Conservation (phyloP, 2,329 filamentous ascomycete species). For the Cytospora piceae region DNA sequence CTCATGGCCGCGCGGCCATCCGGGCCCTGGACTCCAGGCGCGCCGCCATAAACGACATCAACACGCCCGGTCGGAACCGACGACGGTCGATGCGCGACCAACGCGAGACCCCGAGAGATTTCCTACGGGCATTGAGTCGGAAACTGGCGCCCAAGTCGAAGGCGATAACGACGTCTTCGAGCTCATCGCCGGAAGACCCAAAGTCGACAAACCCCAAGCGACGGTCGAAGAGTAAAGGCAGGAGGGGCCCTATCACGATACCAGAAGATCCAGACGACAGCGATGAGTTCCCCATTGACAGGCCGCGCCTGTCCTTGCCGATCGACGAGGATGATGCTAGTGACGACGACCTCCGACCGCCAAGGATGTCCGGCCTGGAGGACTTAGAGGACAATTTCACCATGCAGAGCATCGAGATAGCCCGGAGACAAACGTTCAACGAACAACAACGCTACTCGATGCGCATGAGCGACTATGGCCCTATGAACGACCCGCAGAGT, state of each 20-base stretch:
- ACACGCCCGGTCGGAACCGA: slow-evolving; percentile 62
- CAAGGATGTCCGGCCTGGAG: slow-evolving; percentile 58
- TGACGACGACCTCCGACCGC: slow-evolving; percentile 57
- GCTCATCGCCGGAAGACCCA: slow-evolving; percentile 45
- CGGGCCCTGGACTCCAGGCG: slow-evolving; percentile 62
- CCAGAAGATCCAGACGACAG: slow-evolving; percentile 52
- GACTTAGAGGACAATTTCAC: slow-evolving; percentile 59
- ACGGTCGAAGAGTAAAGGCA: slow-evolving; percentile 33
- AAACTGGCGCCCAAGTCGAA: slow-evolving; percentile 55
- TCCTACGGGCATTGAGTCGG: slow-evolving; percentile 58
- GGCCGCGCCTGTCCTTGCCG: slow-evolving; percentile 60
- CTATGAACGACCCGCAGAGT: slow-evolving; percentile 41
- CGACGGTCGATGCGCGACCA: slow-evolving; percentile 61
- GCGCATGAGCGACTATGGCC: slow-evolving; percentile 55
- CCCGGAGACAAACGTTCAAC: slow-evolving; percentile 51
- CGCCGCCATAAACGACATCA: slow-evolving; percentile 59
- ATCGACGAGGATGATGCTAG: slow-evolving; percentile 53
- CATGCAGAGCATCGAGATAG: slow-evolving; percentile 62
- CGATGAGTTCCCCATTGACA: slow-evolving; percentile 53
- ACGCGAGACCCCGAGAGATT: slow-evolving; percentile 58
- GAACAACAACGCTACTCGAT: slow-evolving; percentile 48
- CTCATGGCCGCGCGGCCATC: slow-evolving; percentile 64
- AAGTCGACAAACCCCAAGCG: slow-evolving; percentile 32
- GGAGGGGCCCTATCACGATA: slow-evolving; percentile 35
- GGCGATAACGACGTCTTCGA: slow-evolving; percentile 47